phyloP scores from a whole-genome alignment of 2,329 filamentous ascomycete genomes.

The Neopestalotiopsis rosae region DNA sequence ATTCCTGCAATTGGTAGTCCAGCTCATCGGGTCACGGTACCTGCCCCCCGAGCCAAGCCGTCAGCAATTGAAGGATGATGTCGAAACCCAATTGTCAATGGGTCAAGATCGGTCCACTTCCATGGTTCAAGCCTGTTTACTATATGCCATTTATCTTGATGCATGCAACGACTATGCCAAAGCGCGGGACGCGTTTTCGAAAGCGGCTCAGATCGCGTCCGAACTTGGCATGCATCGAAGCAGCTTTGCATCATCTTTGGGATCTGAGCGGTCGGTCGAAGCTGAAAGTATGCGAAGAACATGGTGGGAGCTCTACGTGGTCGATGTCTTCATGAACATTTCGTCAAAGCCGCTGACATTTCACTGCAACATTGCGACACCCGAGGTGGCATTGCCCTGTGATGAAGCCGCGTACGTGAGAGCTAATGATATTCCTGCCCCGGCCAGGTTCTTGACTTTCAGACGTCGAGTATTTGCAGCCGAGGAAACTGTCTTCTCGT shows the following conservation, averaged over 20 bases:
- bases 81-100: neutral
- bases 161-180: neutral
- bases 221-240: neutral
- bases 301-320: constrained; percentile 13
- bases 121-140: constrained; percentile 5
- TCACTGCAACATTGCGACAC: constrained; percentile 2
- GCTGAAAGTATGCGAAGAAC: constrained; percentile 7
- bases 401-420: neutral
- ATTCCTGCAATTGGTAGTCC: constrained; percentile 4
- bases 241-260: constrained; percentile 6
- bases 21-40: constrained; percentile 6
- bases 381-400: constrained; percentile 6
- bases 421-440: neutral
- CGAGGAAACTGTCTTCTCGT: neutral
- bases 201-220: neutral
- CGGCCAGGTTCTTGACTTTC: neutral
- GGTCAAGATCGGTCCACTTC: constrained; percentile 5
- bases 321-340: constrained; percentile 11
- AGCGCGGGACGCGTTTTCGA: constrained; percentile 2
- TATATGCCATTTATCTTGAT: constrained; percentile 4
- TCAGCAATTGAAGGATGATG: neutral
- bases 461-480: neutral
- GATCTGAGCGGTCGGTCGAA: neutral
- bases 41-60: neutral
- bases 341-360: constrained; percentile 1